Evolutionary conservation across 164 flowering plant species (phyloP).

Genomic region (Vitis amurensis): DNA sequence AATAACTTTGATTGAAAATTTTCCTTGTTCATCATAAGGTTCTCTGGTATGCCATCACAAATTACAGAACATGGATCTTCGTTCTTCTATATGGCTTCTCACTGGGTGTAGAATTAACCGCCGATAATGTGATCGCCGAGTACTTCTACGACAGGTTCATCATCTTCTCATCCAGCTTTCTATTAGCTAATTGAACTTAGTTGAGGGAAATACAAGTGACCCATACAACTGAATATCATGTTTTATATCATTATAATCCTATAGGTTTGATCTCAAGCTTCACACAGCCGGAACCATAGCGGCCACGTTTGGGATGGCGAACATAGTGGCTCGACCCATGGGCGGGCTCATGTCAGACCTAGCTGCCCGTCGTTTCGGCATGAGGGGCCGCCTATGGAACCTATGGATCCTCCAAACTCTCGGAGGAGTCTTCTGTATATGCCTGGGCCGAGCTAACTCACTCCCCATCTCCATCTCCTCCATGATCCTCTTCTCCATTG

Average conservation of each 20-base stretch:
- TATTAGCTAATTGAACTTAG: not conserved
- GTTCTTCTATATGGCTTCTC: conserved; percentile 31
- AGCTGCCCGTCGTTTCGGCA: conserved; percentile 14
- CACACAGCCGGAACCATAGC: conserved; percentile 26
- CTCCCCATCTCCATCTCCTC: conserved; percentile 14
- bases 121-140: conserved; percentile 35
- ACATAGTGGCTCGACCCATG: conserved; percentile 14
- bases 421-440: conserved; percentile 23
- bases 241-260: too few relatives aligned
- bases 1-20: not conserved
- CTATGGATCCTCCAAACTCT: conserved; percentile 26
- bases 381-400: conserved; percentile 25
- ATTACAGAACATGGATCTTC: conserved; percentile 41
- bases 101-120: conserved; percentile 31
- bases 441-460: conserved; percentile 20
- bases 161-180: not conserved
- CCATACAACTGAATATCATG: too few relatives aligned
- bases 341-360: conserved; percentile 19
- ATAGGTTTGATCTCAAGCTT: conserved; percentile 19
- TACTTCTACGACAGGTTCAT: conserved; percentile 35
- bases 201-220: too few relatives aligned
- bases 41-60: conserved; percentile 28
- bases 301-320: conserved; percentile 26
- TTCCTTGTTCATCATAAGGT: conserved; percentile 13
- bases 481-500: conserved; percentile 26